Conservation (phyloP, 352 stramenopile genomes). For the Globisporangium viniferum region DNA sequence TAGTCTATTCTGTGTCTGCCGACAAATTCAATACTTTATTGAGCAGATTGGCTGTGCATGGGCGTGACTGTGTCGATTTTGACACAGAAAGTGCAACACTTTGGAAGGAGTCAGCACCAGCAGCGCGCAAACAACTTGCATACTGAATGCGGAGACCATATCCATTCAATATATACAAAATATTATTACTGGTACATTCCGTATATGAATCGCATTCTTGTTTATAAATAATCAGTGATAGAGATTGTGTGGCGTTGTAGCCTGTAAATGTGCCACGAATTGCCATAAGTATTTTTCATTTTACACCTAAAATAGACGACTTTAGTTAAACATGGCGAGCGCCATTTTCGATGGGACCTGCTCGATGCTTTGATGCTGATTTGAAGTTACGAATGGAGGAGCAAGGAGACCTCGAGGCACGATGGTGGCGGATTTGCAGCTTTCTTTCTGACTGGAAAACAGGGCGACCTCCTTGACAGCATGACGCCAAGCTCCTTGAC, state of each 20-base stretch:
- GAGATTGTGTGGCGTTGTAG: neutral
- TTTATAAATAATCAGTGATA: neutral
- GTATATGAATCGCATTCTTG: neutral
- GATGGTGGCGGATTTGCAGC: slow-evolving; percentile 5
- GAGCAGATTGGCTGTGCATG: neutral
- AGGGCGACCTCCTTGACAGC: neutral
- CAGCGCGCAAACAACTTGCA: neutral
- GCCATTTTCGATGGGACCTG: neutral
- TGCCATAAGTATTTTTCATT: neutral
- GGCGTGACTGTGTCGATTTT: neutral
- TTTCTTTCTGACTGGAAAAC: neutral
- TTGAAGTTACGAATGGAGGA: neutral
- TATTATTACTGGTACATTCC: neutral
- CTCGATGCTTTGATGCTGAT: neutral
- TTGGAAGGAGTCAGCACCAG: neutral
- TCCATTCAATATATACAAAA: neutral
- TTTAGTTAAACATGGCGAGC: neutral
- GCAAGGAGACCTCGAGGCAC: neutral
- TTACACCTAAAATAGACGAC: neutral
- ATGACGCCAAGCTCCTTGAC: neutral
- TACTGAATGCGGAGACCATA: neutral
- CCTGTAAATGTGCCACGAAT: neutral
- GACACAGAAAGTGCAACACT: neutral
- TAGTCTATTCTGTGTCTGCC: no score
- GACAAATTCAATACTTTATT: neutral